A percentile compares a stretch with the other conserved stretches of the same genome.
phyloP scores from a whole-genome alignment of 176 grass and related monocot genomes.

The Panicum miliaceum region DNA sequence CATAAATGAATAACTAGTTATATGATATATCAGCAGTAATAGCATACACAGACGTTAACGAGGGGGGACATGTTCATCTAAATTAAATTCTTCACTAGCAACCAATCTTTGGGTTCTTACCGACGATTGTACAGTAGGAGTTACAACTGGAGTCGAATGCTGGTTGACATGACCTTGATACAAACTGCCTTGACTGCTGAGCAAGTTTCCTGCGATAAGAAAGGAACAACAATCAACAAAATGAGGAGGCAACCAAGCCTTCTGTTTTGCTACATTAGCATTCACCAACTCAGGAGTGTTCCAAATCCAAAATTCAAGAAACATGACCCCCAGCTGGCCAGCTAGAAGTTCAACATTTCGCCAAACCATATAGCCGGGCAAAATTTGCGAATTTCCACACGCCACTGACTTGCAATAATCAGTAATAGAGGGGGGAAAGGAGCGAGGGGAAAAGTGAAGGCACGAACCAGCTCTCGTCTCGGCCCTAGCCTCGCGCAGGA shows the following conservation, averaged over 20 bases:
- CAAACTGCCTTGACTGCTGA: conserved; percentile 11
- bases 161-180: conserved; percentile 11
- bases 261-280: background rate
- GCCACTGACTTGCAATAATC: background rate
- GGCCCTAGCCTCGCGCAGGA: conserved; percentile 36
- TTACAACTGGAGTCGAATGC: conserved; percentile 30
- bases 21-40: background rate
- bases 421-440: background rate
- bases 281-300: background rate
- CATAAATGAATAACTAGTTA: background rate
- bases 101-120: conserved; percentile 3
- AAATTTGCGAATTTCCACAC: background rate
- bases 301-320: background rate
- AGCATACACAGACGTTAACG: background rate
- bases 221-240: background rate
- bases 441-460: background rate
- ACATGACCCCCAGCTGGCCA: background rate
- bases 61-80: background rate
- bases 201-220: conserved; percentile 33
- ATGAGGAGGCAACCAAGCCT: background rate
- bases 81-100: background rate
- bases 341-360: background rate
- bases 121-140: background rate
- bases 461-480: conserved; percentile 40
- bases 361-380: background rate